Conservation (phyloP, 352 stramenopile species). For the Phytophthora aleatoria region DNA sequence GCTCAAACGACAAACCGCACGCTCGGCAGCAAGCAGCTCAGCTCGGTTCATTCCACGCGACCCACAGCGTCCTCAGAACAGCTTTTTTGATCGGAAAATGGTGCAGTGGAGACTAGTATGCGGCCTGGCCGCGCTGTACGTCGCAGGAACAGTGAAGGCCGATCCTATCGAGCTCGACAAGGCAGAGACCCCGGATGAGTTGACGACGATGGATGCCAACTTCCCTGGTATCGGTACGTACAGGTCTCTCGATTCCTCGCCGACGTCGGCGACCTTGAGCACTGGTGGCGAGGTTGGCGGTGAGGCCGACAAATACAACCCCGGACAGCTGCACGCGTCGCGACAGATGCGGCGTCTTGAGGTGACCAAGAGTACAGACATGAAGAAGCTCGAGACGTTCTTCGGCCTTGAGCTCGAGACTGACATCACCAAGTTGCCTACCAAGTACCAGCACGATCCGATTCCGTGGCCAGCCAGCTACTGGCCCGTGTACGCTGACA, state of each 20-base stretch:
- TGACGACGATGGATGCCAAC: constrained; percentile 37
- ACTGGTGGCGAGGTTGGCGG: constrained; percentile 9
- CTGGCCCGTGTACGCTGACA: constrained; percentile 67
- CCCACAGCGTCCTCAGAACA: constrained; percentile 26
- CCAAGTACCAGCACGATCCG: constrained; percentile 44
- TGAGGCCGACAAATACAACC: constrained; percentile 10
- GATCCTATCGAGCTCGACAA: constrained; percentile 34
- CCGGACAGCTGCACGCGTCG: constrained; percentile 15
- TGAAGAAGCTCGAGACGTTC: constrained; percentile 54
- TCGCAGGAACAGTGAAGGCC: constrained; percentile 14
- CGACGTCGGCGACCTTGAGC: constrained; percentile 33
- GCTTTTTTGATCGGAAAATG: constrained; percentile 30
- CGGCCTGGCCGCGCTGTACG: constrained; percentile 26
- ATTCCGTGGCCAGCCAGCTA: constrained; percentile 74
- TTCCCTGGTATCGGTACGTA: constrained; percentile 39
- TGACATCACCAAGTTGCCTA: constrained; percentile 57
- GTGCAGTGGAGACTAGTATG: constrained; percentile 38
- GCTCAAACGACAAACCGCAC: constrained; percentile 42
- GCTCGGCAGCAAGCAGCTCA: constrained; percentile 34
- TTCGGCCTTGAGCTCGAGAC: constrained; percentile 52
- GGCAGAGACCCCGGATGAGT: constrained; percentile 26
- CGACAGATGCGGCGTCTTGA: constrained; percentile 34
- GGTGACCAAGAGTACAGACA: constrained; percentile 45
- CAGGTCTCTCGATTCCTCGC: background rate
- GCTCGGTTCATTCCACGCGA: constrained; percentile 31